A percentile compares a stretch with the other conserved stretches of the same genome.
phyloP scores from a whole-genome alignment of 1,139 yeast genomes.

The Scheffersomyces lignicola region DNA sequence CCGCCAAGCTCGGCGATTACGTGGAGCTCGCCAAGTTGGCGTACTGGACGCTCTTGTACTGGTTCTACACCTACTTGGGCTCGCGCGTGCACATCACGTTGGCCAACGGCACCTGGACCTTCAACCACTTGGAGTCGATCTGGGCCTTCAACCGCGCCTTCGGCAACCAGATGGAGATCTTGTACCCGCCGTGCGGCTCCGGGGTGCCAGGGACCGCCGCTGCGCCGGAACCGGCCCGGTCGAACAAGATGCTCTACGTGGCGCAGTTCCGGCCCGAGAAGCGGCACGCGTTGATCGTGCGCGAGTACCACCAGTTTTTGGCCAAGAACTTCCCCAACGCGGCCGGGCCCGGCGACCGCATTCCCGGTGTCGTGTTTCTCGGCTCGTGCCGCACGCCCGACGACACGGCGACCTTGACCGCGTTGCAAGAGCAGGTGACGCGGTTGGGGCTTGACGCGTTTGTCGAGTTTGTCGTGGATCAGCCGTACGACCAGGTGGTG shows the following conservation, averaged over 20 bases:
- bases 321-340: constrained; percentile 12
- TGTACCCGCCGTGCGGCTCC: constrained; percentile 89
- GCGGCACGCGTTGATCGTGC: constrained; percentile 71
- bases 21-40: constrained; percentile 45
- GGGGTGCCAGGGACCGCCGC: no score
- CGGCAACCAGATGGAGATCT: constrained; percentile 37
- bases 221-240: constrained; percentile 50
- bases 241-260: constrained; percentile 64
- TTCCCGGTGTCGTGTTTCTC: constrained; percentile 64
- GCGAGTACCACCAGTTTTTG: constrained; percentile 59
- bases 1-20: constrained; percentile 16
- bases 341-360: constrained; percentile 15
- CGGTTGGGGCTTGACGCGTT: constrained; percentile 46
- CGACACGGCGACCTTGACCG: constrained; percentile 62
- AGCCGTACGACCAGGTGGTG: constrained; percentile 65
- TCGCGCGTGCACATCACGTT: constrained; percentile 63
- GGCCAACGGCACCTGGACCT: constrained; percentile 93
- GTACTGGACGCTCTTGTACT: constrained; percentile 72
- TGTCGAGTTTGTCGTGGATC: constrained; percentile 73
- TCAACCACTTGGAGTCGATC: constrained; percentile 61
- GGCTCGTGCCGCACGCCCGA: constrained; percentile 79
- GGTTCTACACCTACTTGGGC: constrained; percentile 67
- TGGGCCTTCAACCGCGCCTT: constrained; percentile 48
- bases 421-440: constrained; percentile 46
- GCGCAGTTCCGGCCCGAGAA: constrained; percentile 98